Base-by-base conservation (phyloP, 1,139 yeast species). In the Yamadazyma kanchanaburiensis region DNA sequence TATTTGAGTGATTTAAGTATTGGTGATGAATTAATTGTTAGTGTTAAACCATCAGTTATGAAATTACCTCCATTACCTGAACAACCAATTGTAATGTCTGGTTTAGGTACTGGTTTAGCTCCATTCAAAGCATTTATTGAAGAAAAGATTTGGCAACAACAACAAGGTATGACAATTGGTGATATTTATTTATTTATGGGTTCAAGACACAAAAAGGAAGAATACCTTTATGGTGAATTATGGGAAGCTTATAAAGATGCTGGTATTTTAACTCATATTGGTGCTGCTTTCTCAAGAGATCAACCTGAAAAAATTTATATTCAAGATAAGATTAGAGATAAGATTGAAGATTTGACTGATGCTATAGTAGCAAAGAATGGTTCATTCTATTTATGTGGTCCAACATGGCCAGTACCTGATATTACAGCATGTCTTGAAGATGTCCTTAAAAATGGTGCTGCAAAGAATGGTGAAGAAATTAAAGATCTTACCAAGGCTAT, bases 321-420 rank as follows among this genome's bases (percentile, higher is more conserved):
- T 49, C 97, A 91, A 64, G 96, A 91, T 60, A 81, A 83, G 58
- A 89, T 91, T 54, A 76, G 89, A 51, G 88, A 87, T 53, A 74
- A 78, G 38, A 65, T 87, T 49, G 74, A 69, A 34, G 80, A 75
- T 22, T 72, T 91, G 58, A 83, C 85, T 33, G 84, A 77, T 33
- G 94, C 96, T 21, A 77, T 89, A 57, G 82, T 82, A 27, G 64
- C 66, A 38, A 74, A 88, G 61, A 67, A 81, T 33, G 98, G 97
- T 35, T 80, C 88, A 15, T 89, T 91, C 75, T 91, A 91, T 64
- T 73, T 91, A 54, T 91, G 98, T 78, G 98, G 98, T 42, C 97
- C 97, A 26, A 91, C 97, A 2, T 91, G 98, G 98, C 98, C 98
- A 17, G 97, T 91, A 48, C 96, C 97, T 12, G 96, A 89, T 58